phyloP scores from a whole-genome alignment of 108 stramenopile genomes.

The Aurantiochytrium sp. region DNA sequence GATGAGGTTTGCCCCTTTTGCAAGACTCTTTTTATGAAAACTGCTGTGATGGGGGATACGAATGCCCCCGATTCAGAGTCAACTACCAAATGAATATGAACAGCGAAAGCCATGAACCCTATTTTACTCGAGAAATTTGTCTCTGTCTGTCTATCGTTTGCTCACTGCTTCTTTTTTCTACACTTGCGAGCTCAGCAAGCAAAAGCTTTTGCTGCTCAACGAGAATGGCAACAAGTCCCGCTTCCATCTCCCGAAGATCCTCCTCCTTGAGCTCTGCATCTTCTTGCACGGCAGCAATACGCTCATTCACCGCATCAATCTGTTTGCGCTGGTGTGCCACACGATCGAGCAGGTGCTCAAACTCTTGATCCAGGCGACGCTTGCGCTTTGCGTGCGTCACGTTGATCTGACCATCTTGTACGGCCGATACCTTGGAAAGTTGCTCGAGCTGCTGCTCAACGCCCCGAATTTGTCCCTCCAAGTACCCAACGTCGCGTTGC shows the following conservation, averaged over 20 bases:
- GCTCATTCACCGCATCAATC: background rate
- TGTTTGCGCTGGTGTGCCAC: background rate
- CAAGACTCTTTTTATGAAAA: background rate
- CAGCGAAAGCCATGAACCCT: too few species aligned
- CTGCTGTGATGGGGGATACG: background rate
- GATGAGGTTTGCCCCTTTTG: background rate
- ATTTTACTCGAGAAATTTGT: too few species aligned
- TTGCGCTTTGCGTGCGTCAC: conserved; percentile 4
- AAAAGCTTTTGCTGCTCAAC: background rate
- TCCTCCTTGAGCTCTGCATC: background rate
- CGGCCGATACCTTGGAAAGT: background rate
- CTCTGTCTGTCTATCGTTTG: too few species aligned
- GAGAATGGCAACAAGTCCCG: background rate
- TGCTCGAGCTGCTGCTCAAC: background rate
- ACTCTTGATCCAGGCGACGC: background rate
- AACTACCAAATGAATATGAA: too few species aligned
- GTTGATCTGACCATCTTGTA: conserved; percentile 8
- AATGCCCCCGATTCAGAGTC: background rate
- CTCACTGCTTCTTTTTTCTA: too few species aligned
- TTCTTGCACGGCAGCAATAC: background rate
- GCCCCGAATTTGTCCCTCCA: background rate
- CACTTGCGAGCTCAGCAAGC: background rate
- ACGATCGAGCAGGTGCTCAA: background rate
- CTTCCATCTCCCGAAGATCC: background rate
- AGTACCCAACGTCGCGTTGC: background rate